Evolutionary conservation across 2,329 filamentous ascomycete genomes (phyloP).

Genomic region (Plectosphaerella cucumerina): DNA sequence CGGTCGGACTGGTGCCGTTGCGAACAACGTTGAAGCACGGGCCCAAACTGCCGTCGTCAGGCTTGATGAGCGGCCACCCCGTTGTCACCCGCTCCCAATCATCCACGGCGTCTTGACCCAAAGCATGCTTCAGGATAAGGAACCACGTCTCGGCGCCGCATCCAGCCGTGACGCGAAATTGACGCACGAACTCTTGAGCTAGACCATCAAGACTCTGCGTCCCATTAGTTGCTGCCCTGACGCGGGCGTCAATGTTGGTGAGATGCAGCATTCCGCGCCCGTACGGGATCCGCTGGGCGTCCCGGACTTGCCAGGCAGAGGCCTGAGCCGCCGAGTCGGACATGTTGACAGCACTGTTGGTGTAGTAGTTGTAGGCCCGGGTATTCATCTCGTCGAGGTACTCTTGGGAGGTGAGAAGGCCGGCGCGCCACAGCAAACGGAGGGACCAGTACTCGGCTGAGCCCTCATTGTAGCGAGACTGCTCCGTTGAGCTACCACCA

Average conservation of each 20-base stretch:
- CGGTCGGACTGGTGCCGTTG: not conserved
- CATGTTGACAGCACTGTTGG: not conserved
- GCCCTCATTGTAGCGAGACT: constrained; percentile 5
- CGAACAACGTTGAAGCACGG: constrained; percentile 3
- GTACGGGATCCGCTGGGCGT: constrained; percentile 2
- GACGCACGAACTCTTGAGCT: not conserved
- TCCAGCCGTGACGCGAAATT: not conserved
- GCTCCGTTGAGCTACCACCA: not conserved
- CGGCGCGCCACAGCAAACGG: constrained; percentile 2
- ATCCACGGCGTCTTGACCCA: constrained; percentile 2
- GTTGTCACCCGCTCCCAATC: constrained; percentile 3
- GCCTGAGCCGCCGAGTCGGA: not conserved
- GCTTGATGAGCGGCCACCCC: not conserved
- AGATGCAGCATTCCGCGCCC: constrained; percentile 4
- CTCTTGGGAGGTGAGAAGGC: not conserved
- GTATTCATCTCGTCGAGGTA: constrained; percentile 2
- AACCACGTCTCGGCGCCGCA: constrained; percentile 3
- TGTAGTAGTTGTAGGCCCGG: not conserved
- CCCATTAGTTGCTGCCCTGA: not conserved
- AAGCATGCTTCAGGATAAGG: not conserved
- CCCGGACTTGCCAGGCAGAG: not conserved
- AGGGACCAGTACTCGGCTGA: constrained; percentile 6
- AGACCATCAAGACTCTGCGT: not conserved
- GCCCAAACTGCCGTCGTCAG: not conserved
- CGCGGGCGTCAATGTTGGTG: not conserved